Base-by-base conservation (phyloP, 768 basidiomycete species). In the Kwoniella mangroviensis region DNA sequence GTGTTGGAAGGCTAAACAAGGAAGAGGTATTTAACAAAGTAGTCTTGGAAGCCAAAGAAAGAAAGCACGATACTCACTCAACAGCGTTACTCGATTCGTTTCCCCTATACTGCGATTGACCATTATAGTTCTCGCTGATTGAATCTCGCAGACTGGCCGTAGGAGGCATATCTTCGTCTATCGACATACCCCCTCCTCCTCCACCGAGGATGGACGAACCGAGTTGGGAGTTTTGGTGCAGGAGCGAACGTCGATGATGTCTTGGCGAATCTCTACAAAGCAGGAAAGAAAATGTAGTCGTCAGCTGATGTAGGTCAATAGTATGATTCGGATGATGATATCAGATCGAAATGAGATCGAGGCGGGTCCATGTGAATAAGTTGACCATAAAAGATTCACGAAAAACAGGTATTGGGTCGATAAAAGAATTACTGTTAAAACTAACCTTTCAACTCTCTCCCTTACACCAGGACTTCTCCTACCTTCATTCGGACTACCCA, bases 81-180 rank as follows among this genome's bases (percentile, higher is more conserved):
- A 41, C 24, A 24, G 70, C 28, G 22, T 51, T 40, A 4, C 58
- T 2, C 9, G 64, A 42, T 19, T 62, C 61, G n/a, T 61, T 45
- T 11, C n/a, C 52, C 24, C 40, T 55, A 26, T 21, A 26, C 24
- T 42, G 34, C 17, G 21, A 17, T 42, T 41, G 40, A 26, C 28
- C 28, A 40, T 40, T 40, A 7, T 10, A 12, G 28, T 58, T 58
- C n/a, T 26, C 56, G 13, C 26, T 60, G 17, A 51, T 19, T 2
- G 61, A 41, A 68, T 80, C 79, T 19, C 75, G 63, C 28, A 78
- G 57, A 19, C 59, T 65, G 13, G 71, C 67, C 1, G 79, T 81
- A 4, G 79, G 79, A 3, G 79, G 79, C 69, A 74, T 71, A 65
- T 81, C 79, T 40, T 81, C 79, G 52, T 78, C 77, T 15, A 73